Conservation (phyloP, 768 basidiomycete genomes). For the Tubosaeta brunneosetosa region DNA sequence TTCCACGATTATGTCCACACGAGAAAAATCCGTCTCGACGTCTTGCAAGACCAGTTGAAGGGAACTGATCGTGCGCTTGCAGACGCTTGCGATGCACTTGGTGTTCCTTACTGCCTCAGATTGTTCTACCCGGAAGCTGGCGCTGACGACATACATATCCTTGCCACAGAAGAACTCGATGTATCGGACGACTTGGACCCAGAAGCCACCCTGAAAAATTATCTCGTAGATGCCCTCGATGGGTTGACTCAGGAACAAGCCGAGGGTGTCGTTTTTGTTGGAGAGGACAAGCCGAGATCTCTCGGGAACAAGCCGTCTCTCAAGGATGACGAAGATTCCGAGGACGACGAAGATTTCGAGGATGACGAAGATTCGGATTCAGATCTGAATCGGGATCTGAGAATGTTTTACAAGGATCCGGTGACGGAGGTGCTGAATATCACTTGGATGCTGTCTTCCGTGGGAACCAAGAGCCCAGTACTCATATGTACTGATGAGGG, state of each 20-base stretch:
- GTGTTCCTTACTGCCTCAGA: slow-evolving; percentile 1
- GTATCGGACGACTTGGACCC: neutral
- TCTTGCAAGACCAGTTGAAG: too few relatives aligned
- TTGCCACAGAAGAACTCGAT: neutral
- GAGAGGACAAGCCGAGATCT: too few relatives aligned
- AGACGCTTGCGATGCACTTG: slow-evolving; percentile 4
- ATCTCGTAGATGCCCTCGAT: neutral
- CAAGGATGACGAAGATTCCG: neutral
- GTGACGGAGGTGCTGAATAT: too few relatives aligned
- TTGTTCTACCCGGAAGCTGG: neutral
- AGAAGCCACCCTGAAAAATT: accelerated
- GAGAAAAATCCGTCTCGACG: too few relatives aligned
- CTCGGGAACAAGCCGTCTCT: neutral
- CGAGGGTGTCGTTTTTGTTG: slow-evolving; percentile 4
- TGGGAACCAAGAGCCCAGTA: neutral
- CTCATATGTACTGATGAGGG: slow-evolving; percentile 3
- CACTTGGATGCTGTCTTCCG: slow-evolving; percentile 9
- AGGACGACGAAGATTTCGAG: slow-evolving; percentile 2
- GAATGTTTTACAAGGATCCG: too few relatives aligned
- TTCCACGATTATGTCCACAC: slow-evolving; percentile 9
- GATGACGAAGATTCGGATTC: too few relatives aligned
- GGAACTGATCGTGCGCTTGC: slow-evolving; percentile 8
- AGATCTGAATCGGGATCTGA: too few relatives aligned
- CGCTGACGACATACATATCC: neutral
- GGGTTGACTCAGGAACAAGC: slow-evolving; percentile 2